A percentile compares a stretch with the other conserved stretches of the same genome.
Conservation (phyloP, 352 stramenopile genomes). For the Globisporangium lucens region DNA sequence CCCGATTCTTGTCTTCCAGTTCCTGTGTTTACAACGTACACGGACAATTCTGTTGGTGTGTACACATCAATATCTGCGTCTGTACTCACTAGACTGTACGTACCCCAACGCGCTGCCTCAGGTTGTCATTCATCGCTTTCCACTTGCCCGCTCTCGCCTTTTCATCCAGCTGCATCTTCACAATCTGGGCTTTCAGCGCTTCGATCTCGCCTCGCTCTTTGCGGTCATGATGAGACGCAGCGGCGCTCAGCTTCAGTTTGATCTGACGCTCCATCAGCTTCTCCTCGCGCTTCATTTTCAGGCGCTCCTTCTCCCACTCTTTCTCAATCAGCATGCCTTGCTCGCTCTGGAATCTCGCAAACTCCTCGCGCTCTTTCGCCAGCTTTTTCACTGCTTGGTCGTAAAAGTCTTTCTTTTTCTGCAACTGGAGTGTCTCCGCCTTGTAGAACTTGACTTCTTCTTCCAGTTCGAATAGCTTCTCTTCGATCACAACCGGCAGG, state of each 20-base stretch:
- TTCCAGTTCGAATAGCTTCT: slow-evolving; percentile 77
- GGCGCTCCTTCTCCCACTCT: slow-evolving; percentile 62
- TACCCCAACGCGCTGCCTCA: slow-evolving; percentile 67
- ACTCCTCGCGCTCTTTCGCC: slow-evolving; percentile 44
- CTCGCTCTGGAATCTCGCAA: slow-evolving; percentile 46
- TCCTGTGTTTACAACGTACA: slow-evolving; percentile 36
- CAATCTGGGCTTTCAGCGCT: slow-evolving; percentile 76
- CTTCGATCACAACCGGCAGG: slow-evolving; percentile 69
- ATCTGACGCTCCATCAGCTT: slow-evolving; percentile 67
- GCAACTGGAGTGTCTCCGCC: slow-evolving; percentile 69
- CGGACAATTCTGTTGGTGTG: neutral
- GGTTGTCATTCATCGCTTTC: slow-evolving; percentile 63
- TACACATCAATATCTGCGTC: neutral
- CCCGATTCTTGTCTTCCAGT: slow-evolving; percentile 70
- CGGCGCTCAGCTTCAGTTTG: slow-evolving; percentile 63
- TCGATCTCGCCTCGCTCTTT: slow-evolving; percentile 73
- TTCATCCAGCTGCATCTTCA: slow-evolving; percentile 78
- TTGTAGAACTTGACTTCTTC: slow-evolving; percentile 88
- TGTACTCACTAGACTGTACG: neutral
- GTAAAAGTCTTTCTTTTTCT: slow-evolving; percentile 67
- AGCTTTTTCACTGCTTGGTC: slow-evolving; percentile 62
- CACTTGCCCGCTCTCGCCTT: slow-evolving; percentile 47
- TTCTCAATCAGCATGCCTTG: slow-evolving; percentile 56
- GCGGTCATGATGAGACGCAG: slow-evolving; percentile 45
- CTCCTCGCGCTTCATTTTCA: slow-evolving; percentile 75